A percentile compares a stretch with the other conserved stretches of the same genome.
These are phyloP conservation scores for Orbilia oligospora DNA, from an alignment of 2,329 filamentous ascomycete genomes.

Conservation along the genomic window DNA sequence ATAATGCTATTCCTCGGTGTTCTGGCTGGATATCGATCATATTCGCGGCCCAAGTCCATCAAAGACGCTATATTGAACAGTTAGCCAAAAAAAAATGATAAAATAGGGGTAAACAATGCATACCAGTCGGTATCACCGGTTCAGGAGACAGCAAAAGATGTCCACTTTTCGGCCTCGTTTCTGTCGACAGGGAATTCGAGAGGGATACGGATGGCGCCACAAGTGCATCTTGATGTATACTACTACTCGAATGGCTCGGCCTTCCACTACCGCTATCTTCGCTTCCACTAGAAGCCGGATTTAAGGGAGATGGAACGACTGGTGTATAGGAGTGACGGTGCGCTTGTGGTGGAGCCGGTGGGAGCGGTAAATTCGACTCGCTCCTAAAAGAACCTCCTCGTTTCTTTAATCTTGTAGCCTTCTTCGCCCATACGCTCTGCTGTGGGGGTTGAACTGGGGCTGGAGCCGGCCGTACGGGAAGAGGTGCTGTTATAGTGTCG, in stretches of 20 bases:
- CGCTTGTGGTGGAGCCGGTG: slow-evolving; percentile 43
- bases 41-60: slow-evolving; percentile 55
- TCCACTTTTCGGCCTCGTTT: slow-evolving; percentile 27
- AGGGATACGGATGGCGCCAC: slow-evolving; percentile 18
- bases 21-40: slow-evolving; percentile 55
- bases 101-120: slow-evolving; percentile 5
- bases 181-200: slow-evolving; percentile 28
- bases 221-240: slow-evolving; percentile 7
- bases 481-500: slow-evolving; percentile 28
- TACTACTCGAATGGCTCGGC: slow-evolving; percentile 39
- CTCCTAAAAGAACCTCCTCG: slow-evolving; percentile 23
- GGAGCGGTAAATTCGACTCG: slow-evolving; percentile 31
- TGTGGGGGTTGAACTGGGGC: slow-evolving; percentile 49
- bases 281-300: slow-evolving; percentile 62
- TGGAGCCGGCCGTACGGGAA: slow-evolving; percentile 50
- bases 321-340: slow-evolving; percentile 63
- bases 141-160: slow-evolving; percentile 36
- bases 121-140: slow-evolving; percentile 45
- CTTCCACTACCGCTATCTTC: slow-evolving; percentile 42
- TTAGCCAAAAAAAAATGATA: neutral
- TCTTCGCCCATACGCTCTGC: slow-evolving; percentile 57
- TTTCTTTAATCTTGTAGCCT: slow-evolving; percentile 49
- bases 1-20: slow-evolving; percentile 50
- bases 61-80: slow-evolving; percentile 44
- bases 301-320: slow-evolving; percentile 65